Conservation (phyloP, 2,329 filamentous ascomycete genomes). For the Epichloe sylvatica region DNA sequence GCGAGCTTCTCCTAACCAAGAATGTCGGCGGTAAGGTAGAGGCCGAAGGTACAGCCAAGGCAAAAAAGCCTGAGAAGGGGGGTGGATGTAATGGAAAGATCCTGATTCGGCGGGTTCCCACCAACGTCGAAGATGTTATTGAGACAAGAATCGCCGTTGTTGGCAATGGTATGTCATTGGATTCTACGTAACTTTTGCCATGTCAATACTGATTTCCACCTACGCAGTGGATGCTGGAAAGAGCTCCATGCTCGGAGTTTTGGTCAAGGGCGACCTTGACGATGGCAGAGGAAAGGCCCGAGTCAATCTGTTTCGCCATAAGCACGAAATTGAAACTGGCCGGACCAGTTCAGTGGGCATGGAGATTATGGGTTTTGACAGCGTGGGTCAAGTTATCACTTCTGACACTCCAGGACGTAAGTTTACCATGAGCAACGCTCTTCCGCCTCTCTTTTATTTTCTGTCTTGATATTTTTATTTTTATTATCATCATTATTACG, state of each 20-base stretch:
- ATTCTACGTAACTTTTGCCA: no score
- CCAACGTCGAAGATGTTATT: constrained; percentile 71
- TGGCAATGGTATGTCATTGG: constrained; percentile 54
- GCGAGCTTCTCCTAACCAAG: constrained; percentile 72
- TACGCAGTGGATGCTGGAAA: constrained; percentile 77
- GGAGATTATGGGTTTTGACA: constrained; percentile 98
- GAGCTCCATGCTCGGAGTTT: constrained; percentile 85
- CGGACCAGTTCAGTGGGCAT: constrained; percentile 93
- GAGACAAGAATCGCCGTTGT: constrained; percentile 95
- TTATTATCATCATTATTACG: no score
- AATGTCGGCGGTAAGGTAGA: constrained; percentile 73
- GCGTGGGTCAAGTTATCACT: constrained; percentile 64
- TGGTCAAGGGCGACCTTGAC: constrained; percentile 90
- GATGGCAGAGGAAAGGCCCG: constrained; percentile 88
- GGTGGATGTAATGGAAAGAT: constrained; percentile 73
- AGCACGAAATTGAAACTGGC: constrained; percentile 93
- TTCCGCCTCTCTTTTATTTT: background rate
- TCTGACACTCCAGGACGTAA: constrained; percentile 73
- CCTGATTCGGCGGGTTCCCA: constrained; percentile 62
- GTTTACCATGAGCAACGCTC: constrained; percentile 8
- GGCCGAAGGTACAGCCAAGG: constrained; percentile 38
- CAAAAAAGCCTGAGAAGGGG: constrained; percentile 43
- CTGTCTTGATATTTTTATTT: no score
- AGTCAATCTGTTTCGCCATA: constrained; percentile 92
- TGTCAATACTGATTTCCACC: background rate